Evolutionary conservation across 2,329 filamentous ascomycete genomes (phyloP), one percentile per base, ranked within the genome.

Genomic region (Chalaropsis ovoidea): DNA sequence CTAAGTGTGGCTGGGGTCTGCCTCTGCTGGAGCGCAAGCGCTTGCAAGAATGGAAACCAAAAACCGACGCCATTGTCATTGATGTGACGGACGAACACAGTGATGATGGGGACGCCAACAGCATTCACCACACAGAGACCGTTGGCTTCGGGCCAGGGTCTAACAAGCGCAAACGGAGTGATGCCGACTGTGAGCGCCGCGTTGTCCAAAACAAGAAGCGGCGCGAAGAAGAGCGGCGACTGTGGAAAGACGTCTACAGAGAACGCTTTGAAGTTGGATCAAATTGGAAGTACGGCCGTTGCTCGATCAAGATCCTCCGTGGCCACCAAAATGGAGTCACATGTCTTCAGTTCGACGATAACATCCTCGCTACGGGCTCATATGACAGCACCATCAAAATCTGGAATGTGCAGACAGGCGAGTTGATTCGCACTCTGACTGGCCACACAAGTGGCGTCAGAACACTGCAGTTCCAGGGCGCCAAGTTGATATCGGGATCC

Each of bases 221-320:
- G 8, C 61, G 60, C 5, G 63, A 67, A 42, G 52, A 63, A 43
- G 66, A 67, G n/a, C 66, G 66, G 19, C 49, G 64, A 19, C 65
- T 88, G 0, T 99, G 94, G 94, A 99, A 99, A 75, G 91, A 95
- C 68, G 90, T 99, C 0, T 99, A 99, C 78, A 89, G 90, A 69
- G 93, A 96, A 74, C 85, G 90, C 17, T 97, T 93, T 80, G 94
- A 93, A 74, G 91, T 99, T 61, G 93, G 94, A 63, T 94, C 87
- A 68, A 97, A 97, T 74, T 99, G 94, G 94, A 95, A 96, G 74
- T 91, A 95, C 69, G 93, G 94, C 3, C 86, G 93, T 45, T 97
- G 88, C 76, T 86, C 86, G 6, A 87, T 89, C 70, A 91, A 87
- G 72, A 84, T 88, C 13, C 90, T 99, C 75, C 87, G 86, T 70